These are phyloP conservation scores for Umbelopsis sp. DNA, from an alignment of 371 early-diverging fungal species.

Conservation along the genomic window DNA sequence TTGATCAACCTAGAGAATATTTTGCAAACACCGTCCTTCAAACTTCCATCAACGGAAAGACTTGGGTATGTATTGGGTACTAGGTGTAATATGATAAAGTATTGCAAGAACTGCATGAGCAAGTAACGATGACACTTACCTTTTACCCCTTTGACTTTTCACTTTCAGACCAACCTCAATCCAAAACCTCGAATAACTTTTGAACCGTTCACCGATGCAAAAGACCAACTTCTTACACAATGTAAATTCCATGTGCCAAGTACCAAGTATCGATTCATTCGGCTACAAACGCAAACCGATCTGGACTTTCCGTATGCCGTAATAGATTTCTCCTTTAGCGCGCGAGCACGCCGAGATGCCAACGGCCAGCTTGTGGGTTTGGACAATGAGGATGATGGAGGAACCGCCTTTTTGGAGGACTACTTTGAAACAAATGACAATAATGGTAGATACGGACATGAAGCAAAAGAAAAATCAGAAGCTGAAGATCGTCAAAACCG, in stretches of 20 bases:
- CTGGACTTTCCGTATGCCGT: constrained; percentile 41
- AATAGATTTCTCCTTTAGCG: constrained; percentile 51
- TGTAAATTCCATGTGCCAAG: constrained; percentile 44
- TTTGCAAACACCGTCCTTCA: constrained; percentile 32
- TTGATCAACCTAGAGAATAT: constrained; percentile 42
- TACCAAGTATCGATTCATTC: constrained; percentile 54
- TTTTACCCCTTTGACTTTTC: neutral
- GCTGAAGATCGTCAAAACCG: neutral
- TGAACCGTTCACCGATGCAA: constrained; percentile 17
- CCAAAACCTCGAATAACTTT: constrained; percentile 26
- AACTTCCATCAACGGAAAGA: constrained; percentile 47
- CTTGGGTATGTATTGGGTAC: constrained; percentile 40
- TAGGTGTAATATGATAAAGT: too few species aligned
- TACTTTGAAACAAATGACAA: constrained; percentile 1
- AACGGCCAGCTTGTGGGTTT: constrained; percentile 44
- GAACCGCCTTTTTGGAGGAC: constrained; percentile 34
- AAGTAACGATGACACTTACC: neutral
- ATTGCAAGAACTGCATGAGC: neutral
- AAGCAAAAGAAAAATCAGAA: neutral
- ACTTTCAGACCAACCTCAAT: constrained; percentile 31
- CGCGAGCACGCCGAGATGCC: constrained; percentile 38
- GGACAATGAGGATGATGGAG: constrained; percentile 32
- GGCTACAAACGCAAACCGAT: constrained; percentile 41
- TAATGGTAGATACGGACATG: constrained; percentile 11
- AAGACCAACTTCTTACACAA: constrained; percentile 25